Percentiles rank a stretch among this genome's conserved stretches.
phyloP scores from a whole-genome alignment of 371 early-diverging fungal genomes.

The Mortierella sp. region DNA sequence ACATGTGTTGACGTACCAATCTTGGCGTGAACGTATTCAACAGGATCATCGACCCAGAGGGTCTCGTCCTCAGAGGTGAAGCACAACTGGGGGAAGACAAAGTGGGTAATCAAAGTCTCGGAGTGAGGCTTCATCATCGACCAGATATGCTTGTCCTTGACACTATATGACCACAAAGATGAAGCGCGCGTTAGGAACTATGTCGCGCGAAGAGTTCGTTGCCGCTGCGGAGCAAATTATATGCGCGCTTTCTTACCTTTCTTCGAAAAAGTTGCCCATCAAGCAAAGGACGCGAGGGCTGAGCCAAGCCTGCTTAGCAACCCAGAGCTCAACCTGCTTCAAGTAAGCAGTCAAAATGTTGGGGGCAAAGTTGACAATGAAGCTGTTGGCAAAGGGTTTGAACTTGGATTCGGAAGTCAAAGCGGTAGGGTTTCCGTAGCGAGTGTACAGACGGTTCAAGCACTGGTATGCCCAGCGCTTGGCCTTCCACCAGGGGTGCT shows the following conservation, averaged over 20 bases:
- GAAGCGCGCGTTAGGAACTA: background rate
- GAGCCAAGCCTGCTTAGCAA: slow-evolving; percentile 75
- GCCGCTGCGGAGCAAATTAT: slow-evolving; percentile 15
- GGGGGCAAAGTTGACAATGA: slow-evolving; percentile 87
- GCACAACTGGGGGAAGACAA: slow-evolving; percentile 91
- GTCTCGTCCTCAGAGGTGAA: slow-evolving; percentile 86
- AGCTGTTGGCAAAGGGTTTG: slow-evolving; percentile 80
- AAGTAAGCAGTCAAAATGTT: slow-evolving; percentile 86
- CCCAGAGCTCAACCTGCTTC: slow-evolving; percentile 80
- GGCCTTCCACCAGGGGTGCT: slow-evolving; percentile 89
- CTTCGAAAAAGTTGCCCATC: slow-evolving; percentile 67
- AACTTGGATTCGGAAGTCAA: slow-evolving; percentile 73
- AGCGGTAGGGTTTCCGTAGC: slow-evolving; percentile 84
- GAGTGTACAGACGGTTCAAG: slow-evolving; percentile 83
- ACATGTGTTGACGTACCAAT: slow-evolving; percentile 54
- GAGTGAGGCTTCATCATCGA: slow-evolving; percentile 85
- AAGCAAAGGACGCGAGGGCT: slow-evolving; percentile 66
- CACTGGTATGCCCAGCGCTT: slow-evolving; percentile 95
- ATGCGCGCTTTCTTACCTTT: slow-evolving; percentile 58
- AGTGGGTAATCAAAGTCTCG: slow-evolving; percentile 82
- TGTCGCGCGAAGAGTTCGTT: background rate
- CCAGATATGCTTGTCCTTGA: slow-evolving; percentile 92
- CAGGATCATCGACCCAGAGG: slow-evolving; percentile 92
- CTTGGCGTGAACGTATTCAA: slow-evolving; percentile 92
- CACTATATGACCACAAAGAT: slow-evolving; percentile 60